Conservation (phyloP, 2,329 filamentous ascomycete genomes). For the Penicillium sp. region DNA sequence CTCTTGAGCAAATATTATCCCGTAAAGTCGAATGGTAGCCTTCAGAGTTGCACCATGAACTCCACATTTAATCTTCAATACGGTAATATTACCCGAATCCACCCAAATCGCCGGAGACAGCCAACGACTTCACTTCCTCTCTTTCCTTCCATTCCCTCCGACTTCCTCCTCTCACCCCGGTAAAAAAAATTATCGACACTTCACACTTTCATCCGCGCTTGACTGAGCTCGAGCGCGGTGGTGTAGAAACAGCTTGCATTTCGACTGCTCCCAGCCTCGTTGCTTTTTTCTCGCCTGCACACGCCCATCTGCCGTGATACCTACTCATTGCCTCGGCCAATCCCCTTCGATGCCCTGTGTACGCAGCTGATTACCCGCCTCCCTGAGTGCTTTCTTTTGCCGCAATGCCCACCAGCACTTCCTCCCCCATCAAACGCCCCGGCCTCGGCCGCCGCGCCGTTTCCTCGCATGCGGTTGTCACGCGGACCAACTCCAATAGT, state of each 20-base stretch:
- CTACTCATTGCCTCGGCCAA: conserved; percentile 24
- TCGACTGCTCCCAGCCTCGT: conserved; percentile 15
- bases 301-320: conserved; percentile 26
- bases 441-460: conserved; percentile 41
- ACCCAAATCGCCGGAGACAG: conserved; percentile 8
- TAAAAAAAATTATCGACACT: neutral
- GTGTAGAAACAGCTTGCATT: conserved; percentile 15
- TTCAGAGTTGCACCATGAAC: neutral
- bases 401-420: conserved; percentile 31
- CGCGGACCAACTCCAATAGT: conserved; percentile 31
- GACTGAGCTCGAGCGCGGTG: conserved; percentile 14
- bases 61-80: neutral
- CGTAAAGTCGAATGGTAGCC: neutral
- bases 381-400: conserved; percentile 15
- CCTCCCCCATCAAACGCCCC: conserved; percentile 42
- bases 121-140: conserved; percentile 7
- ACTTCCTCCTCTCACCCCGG: conserved; percentile 4
- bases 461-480: conserved; percentile 42
- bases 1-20: conserved; percentile 6
- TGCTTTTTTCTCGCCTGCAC: conserved; percentile 26
- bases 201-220: neutral
- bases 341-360: conserved; percentile 26
- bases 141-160: conserved; percentile 4
- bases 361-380: conserved; percentile 22
- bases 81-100: conserved; percentile 6